Evolutionary conservation across 495 filamentous ascomycete genomes (phyloP), one percentile per base, ranked within the genome.

Genomic region (Gamarada debralockiae): DNA sequence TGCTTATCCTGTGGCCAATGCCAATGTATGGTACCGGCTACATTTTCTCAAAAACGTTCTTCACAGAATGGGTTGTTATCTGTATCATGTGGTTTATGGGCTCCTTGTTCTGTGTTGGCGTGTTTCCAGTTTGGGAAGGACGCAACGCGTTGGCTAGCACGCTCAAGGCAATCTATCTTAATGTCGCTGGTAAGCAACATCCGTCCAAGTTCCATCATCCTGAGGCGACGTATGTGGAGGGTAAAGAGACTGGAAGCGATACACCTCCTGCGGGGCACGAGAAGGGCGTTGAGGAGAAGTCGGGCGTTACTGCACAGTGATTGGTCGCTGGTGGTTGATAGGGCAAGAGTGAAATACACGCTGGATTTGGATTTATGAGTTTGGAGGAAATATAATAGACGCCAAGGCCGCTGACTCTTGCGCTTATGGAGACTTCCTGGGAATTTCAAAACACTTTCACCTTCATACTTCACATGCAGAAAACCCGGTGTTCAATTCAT

Each of bases 1-100:
- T 97, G 48, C 68, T 97, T 2, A 75, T 97, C 18, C 78, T 96
- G 42, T 97, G 92, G 92, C 92, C 92, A 8, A 93, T 96, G 76
- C 92, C 92, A 1, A 82, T 97, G 82, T 97, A 95, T 64, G 92
- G 90, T 7, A 75, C 76, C 6, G 81, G 80, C 18, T 97, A 97
- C 63, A 73, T 64, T 22, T 91, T 91, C 70, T 83, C 78, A 64
- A 85, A 85, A 73, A 75, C 77, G 59, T 91, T 91, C 73, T 91
- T 90, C 72, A 87, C 86, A 0, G 87, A 86, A 20, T 91, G 87
- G 87, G 79, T 90, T 18, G 68, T 77, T 39, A 84, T 91, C 0
- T 86, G 85, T 0, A 81, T 91, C 23, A 52, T 87, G 3, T 91
- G 87, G 87, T 65, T 90, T 52, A 87, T 91, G 65, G 79, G 74